Base-by-base conservation (phyloP, 441 rosid genomes). In the Gossypium laxum region DNA sequence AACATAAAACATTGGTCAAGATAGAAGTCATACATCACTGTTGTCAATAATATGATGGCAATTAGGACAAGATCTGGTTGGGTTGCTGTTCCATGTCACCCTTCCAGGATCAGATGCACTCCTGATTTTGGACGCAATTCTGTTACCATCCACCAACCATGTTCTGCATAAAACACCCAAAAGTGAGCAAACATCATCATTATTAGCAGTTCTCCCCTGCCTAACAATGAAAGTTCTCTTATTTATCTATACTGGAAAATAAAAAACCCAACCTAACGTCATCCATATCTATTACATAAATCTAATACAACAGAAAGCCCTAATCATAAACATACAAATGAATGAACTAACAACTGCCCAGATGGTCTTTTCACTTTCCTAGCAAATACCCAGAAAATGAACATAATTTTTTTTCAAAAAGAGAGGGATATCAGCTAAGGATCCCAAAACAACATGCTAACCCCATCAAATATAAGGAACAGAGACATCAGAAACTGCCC, bases 41-140 rank as follows among this genome's bases (percentile, higher is more conserved):
- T 91, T 93, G 81, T 91, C 98, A 67, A 93, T 90, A 75, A 77
- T 67, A 61, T 90, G 83, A 10, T 76, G 81, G 80, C 98, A 93
- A 32, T 81, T 90, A 0, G 98, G 95, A 82, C 98, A 91, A 41
- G 91, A 83, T 70, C 81, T 89, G 0, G 88, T 74, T 21, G 98
- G 98, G 71, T 93, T 91, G 82, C 95, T 91, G 55, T 84, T 81
- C 90, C 90, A 91, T 69, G 70, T 78, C 45, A 83, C 85, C 72
- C 79, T 81, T 67, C 80, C 79, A 0, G 82, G 88, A 84, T 87
- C 77, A 0, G 93, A 85, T 5, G 97, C 98, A 81, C 87, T 89
- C 88, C 72, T 90, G 51, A 93, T 93, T 80, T 93, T 91, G 7
- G 92, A 79, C 1, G 98, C 97, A 63, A 93, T 57, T 52, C 98